phyloP scores from a whole-genome alignment of 371 early-diverging fungal species.

The Fennellomyces sp. region DNA sequence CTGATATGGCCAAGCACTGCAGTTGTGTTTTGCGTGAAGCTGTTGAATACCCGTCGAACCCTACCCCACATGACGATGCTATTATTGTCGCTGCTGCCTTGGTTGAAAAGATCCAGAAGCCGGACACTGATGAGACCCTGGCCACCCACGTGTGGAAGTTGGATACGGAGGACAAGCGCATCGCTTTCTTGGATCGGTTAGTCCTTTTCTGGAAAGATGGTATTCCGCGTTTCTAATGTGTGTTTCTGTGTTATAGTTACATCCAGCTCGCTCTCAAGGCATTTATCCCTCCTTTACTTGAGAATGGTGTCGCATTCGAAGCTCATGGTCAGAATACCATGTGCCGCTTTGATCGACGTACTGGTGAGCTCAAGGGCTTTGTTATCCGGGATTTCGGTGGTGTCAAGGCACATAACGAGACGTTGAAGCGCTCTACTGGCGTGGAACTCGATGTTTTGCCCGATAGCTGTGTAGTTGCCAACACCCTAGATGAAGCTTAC shows the following conservation, averaged over 20 bases:
- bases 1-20: constrained; percentile 71
- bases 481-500: constrained; percentile 56
- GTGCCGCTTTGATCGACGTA: constrained; percentile 59
- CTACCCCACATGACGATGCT: constrained; percentile 36
- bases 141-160: constrained; percentile 57
- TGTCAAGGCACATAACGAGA: constrained; percentile 62
- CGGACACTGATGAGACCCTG: constrained; percentile 51
- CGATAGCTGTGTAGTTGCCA: constrained; percentile 60
- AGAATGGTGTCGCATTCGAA: constrained; percentile 76
- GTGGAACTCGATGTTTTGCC: constrained; percentile 59
- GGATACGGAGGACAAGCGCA: constrained; percentile 54
- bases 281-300: constrained; percentile 65
- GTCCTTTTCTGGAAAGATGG: background rate
- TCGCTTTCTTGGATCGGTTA: constrained; percentile 55
- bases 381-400: constrained; percentile 81
- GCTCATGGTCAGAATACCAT: constrained; percentile 75
- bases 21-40: constrained; percentile 68
- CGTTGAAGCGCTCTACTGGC: constrained; percentile 47
- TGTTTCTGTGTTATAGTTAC: constrained; percentile 32
- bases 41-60: constrained; percentile 42
- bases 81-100: constrained; percentile 70
- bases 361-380: constrained; percentile 65
- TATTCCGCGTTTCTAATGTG: too few relatives aligned
- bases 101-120: constrained; percentile 57
- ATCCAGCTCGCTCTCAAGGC: constrained; percentile 57